Percentiles rank a stretch among this genome's conserved stretches.
Evolutionary conservation across 495 filamentous ascomycete genomes (phyloP).

Genomic region (Daldinia vernicosa): DNA sequence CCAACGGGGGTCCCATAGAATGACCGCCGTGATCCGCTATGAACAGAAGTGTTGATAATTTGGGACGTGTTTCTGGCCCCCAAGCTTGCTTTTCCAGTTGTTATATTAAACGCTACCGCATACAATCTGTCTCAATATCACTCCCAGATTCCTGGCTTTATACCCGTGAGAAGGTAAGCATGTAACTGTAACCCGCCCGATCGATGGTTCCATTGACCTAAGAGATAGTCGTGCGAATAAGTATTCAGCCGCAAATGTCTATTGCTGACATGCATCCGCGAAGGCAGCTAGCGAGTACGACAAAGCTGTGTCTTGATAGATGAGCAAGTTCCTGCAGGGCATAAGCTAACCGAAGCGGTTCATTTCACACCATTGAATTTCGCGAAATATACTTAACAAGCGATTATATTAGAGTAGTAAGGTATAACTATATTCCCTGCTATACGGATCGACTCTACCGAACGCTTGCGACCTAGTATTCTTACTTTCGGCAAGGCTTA

Average conservation of each 20-base stretch:
- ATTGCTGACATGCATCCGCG: neutral
- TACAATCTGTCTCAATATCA: slow-evolving; percentile 8
- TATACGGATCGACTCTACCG: slow-evolving; percentile 18
- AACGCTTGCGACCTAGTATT: slow-evolving; percentile 1
- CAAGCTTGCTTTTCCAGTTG: neutral
- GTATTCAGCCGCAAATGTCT: slow-evolving; percentile 31
- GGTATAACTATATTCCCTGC: slow-evolving; percentile 8
- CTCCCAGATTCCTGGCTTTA: slow-evolving; percentile 35
- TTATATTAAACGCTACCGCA: slow-evolving; percentile 11
- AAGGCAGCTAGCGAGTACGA: slow-evolving; percentile 4
- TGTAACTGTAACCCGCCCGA: slow-evolving; percentile 36
- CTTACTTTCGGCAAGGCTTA: slow-evolving; percentile 26
- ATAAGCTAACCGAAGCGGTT: neutral
- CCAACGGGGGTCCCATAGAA: slow-evolving; percentile 11
- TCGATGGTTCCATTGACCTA: slow-evolving; percentile 31
- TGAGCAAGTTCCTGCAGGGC: neutral
- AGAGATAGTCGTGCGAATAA: slow-evolving; percentile 17
- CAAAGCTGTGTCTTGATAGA: neutral
- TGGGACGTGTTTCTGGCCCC: slow-evolving; percentile 6
- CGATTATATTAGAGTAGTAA: slow-evolving; percentile 8
- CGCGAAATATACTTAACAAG: slow-evolving; percentile 10
- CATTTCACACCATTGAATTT: slow-evolving; percentile 8
- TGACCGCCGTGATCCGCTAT: slow-evolving; percentile 20
- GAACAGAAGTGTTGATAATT: neutral
- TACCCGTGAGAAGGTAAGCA: slow-evolving; percentile 16